Base-by-base conservation (phyloP, 1,284 basidiomycete species). In the Coniophora puteana region DNA sequence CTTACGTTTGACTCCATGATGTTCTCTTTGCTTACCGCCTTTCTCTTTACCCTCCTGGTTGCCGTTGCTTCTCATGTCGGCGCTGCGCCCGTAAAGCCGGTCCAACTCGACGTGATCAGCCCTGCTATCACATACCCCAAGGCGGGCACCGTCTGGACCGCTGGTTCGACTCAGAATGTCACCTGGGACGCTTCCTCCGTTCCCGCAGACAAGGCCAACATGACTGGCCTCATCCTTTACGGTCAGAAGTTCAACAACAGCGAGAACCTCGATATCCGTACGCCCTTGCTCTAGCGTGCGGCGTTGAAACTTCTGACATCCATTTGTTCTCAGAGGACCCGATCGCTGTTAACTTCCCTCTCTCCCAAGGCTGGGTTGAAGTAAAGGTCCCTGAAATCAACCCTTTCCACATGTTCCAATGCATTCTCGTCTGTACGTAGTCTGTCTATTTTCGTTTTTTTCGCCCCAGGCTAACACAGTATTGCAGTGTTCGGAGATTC, bases 61-160 rank as follows among this genome's bases (percentile, higher is more conserved):
- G 46, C 29, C 16, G 27, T 54, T 25, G 41, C 42, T 16, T 33
- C 33, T 44, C 48, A 40, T 23, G 53, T 51, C 46, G 38, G 21
- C 40, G 59, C 63, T 14, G 61, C 63, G 4, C 63, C 61, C 11
- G 35, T 62, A n/a, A 12, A 49, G 1, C 57, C 60, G 14, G 46
- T 51, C n/a, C 44, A 65, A 40, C 48, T 65, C 47, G 53, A 71
- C 34, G 75, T 78, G 38, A 61, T 66, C 58, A 65, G 63, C 39
- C 78, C 80, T 1, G 36, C 45, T 4, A 69, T 82, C 53, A 72
- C 59, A 4, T 50, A 45, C 5, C 76, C 76, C 5, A 42, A 28
- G 8, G 26, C 32, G 3, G 41, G 43, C 5, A 41, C 31, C 4
- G 21, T 50, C 8, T 80, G 75, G 76, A 4, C 38, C 4, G 45